Base-by-base conservation (phyloP, 1,284 basidiomycete species). In the Chalciporus sp. region DNA sequence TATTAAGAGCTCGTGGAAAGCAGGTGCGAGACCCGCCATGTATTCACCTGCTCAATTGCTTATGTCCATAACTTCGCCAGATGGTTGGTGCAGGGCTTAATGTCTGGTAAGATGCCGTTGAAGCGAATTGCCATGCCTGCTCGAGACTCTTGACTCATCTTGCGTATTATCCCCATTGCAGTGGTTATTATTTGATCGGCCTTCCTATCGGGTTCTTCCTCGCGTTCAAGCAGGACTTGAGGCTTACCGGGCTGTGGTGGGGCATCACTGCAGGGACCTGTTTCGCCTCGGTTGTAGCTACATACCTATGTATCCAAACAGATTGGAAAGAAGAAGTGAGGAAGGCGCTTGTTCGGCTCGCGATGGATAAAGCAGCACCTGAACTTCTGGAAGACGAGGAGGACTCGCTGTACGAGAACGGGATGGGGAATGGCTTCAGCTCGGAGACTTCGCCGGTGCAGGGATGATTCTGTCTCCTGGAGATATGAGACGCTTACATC, bases 1-100 rank as follows among this genome's bases (percentile, higher is more conserved):
- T 94, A 56, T 73, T 95, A 47, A 80, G 92, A 42, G 85, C 90
- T 1, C 75, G 84, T 26, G 92, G 92, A 7, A 86, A 88, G 68
- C 85, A 85, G 70, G 78, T 76, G 49, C 16, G 69, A 14, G 17
- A 46, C 17, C n/a, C 29, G 14, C 27, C 27, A 12, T 19, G 5
- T 20, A 35, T 29, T 41, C 35, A 42, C 31, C 10, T 27, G 29
- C 23, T 26, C 41, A 14, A 20, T 8, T 17, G 42, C 17, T 40
- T 37, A 8, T 17, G 8, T 42, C 16, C 9, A 16, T 55, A n/a
- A 53, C 43, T 19, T 46, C 28, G 29, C 2, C 39, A 2, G 28
- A 49, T 42, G 42, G 26, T 53, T 50, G 85, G 85, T 12, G 85
- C 85, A 8, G 55, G 86, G 20, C 70, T 88, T 29, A 87, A 86